Conservation (phyloP, 371 early-diverging fungal genomes). For the Mucor circinelloides region DNA sequence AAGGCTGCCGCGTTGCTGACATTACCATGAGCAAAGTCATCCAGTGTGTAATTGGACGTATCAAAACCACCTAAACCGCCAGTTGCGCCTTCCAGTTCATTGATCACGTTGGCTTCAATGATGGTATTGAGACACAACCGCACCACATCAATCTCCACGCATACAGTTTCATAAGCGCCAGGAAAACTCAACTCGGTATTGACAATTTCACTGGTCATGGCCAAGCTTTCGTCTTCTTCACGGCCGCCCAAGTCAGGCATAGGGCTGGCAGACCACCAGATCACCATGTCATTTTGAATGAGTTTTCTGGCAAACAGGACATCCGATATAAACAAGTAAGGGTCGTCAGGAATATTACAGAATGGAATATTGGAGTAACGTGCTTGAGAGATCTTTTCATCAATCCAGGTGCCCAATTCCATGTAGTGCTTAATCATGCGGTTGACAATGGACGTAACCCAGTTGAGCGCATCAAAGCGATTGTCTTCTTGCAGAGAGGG, state of each 20-base stretch:
- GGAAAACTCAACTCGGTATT: conserved; percentile 76
- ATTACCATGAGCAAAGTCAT: conserved; percentile 54
- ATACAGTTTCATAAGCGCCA: conserved; percentile 77
- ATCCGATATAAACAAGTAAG: conserved; percentile 80
- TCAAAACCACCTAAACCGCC: conserved; percentile 55
- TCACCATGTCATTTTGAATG: conserved; percentile 70
- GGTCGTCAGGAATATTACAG: conserved; percentile 87
- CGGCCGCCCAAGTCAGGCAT: conserved; percentile 92
- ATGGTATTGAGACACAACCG: conserved; percentile 84
- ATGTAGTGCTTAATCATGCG: conserved; percentile 77
- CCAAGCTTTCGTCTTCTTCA: conserved; percentile 77
- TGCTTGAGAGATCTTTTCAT: conserved; percentile 75
- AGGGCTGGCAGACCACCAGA: conserved; percentile 88
- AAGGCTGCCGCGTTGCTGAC: conserved; percentile 42
- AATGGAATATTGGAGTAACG: conserved; percentile 89
- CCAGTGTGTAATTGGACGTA: conserved; percentile 43
- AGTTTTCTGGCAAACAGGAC: conserved; percentile 82
- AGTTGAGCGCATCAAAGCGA: conserved; percentile 78
- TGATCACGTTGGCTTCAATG: conserved; percentile 72
- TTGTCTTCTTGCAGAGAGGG: conserved; percentile 64
- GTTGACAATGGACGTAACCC: conserved; percentile 75
- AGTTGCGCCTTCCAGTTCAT: conserved; percentile 75
- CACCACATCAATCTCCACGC: conserved; percentile 83
- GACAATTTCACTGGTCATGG: conserved; percentile 54
- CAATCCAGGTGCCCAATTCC: conserved; percentile 71